Evolutionary conservation across 1,284 basidiomycete genomes (phyloP), one percentile per base, ranked within the genome.

Genomic region (Fomitiporia mediterranea): DNA sequence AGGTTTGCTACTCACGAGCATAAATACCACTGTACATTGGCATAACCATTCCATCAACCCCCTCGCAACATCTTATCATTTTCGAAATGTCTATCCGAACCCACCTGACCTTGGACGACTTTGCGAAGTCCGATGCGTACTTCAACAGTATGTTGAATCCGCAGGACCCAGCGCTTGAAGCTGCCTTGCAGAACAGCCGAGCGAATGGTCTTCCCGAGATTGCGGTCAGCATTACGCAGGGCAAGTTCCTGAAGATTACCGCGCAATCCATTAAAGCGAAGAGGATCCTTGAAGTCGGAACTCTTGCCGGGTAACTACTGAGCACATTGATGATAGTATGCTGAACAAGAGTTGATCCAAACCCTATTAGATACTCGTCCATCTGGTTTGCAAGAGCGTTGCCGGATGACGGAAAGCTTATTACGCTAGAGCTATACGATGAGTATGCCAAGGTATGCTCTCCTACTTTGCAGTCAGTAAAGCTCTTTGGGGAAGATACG

Each of bases 331-430:
- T 34, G 32, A 6, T 34, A 34, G 32, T 23, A 23, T 9, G 4
- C 50, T n/a, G 21, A 40, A 34, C 3, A 48, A 34, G 32, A 13
- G 32, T 6, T 6, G 13, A 34, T 34, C 7, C 32, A 11, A 13
- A 15, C 13, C 32, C 32, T 34, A 6, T 34, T 60, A 82, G 81
- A 7, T 83, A 80, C 65, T 83, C 81, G 3, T 74, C 80, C 1
- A 81, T 82, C 56, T 83, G 81, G 79, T 69, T 83, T 34, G 80
- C 76, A 1, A 72, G 75, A 49, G 81, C 77, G 2, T 66, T 84
- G 30, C 80, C 80, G 13, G 71, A 70, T 8, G 79, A 74, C 57
- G 81, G 82, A 0, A 66, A 75, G 49, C 55, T 84, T 11, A 64
- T 79, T 19, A 78, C 80, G 2, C 66, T 78, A 2, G 82, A 84